These are phyloP conservation scores for Sanghuangporus baumii DNA, from an alignment of 1,284 basidiomycete genomes.

Conservation along the genomic window DNA sequence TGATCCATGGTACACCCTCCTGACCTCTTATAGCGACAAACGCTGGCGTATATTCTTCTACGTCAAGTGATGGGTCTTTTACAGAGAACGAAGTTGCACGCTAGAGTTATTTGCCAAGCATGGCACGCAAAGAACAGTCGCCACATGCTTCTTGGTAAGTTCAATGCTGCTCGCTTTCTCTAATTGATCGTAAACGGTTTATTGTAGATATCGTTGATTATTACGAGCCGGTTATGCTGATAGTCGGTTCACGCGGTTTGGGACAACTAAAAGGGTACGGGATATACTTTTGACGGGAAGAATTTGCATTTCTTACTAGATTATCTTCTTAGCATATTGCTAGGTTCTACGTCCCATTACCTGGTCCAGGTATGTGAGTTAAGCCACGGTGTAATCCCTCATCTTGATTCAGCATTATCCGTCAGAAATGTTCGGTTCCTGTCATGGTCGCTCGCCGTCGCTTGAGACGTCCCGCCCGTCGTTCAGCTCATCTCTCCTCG, in stretches of 20 bases:
- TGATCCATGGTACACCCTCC: slow-evolving; percentile 8
- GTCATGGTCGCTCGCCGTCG: slow-evolving; percentile 89
- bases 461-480: slow-evolving; percentile 67
- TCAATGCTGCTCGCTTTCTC: background rate
- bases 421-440: slow-evolving; percentile 78
- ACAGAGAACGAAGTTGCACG: slow-evolving; percentile 84
- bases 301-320: background rate
- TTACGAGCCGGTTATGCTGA: slow-evolving; percentile 87
- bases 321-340: slow-evolving; percentile 62
- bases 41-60: slow-evolving; percentile 78
- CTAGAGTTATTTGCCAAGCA: slow-evolving; percentile 87
- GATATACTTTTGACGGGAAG: background rate
- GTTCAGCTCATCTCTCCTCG: slow-evolving; percentile 57
- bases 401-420: background rate
- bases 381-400: background rate
- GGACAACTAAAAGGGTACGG: slow-evolving; percentile 82
- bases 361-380: slow-evolving; percentile 66
- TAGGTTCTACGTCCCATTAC: slow-evolving; percentile 97
- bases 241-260: slow-evolving; percentile 91
- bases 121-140: slow-evolving; percentile 93
- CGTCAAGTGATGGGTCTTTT: slow-evolving; percentile 86
- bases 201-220: slow-evolving; percentile 81
- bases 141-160: slow-evolving; percentile 81
- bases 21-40: slow-evolving; percentile 62
- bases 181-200: background rate